Evolutionary conservation across 2,329 filamentous ascomycete species (phyloP), one percentile per base, ranked within the genome.

Genomic region (Alternaria consortialis): DNA sequence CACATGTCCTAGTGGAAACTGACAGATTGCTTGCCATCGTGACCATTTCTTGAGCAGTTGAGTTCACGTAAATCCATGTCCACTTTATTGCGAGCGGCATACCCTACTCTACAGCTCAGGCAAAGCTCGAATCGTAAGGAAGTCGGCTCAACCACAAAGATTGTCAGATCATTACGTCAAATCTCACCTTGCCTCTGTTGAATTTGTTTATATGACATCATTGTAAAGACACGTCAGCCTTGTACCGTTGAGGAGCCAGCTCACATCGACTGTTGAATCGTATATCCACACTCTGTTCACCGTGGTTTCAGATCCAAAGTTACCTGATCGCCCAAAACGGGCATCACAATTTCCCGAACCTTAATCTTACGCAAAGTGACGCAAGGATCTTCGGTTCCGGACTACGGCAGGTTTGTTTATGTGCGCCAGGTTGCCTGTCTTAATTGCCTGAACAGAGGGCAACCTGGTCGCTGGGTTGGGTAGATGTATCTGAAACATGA

Each of bases 401-500:
- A 39, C 20, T 32, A 7, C 46, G 29, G 11, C 31, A 36, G 31
- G 25, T 56, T 46, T 39, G 29, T 39, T 39, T 29, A 27, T 48
- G 43, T 52, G 34, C 27, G 40, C 53, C 27, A 51, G 34, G 20
- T 50, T 50, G 46, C 46, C 34, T 25, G 46, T 27, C 47, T 40
- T 46, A 20, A 23, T 25, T 34, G 36, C 32, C 25, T 52, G 13
- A 15, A n/a, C 13, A 51, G 23, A 53, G 8, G 39, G 32, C 51
- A 20, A 53, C 58, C 58, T 44, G 46, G 58, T 47, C 25, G 32
- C 32, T 42, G 47, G 32, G 39, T 29, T 46, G 25, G 9, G 20
- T 47, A 11, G 7, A 52, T 36, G 29, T 55, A 48, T 60, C 53
- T 60, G 58, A 60, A 57, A 57, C 58, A 37, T 37, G 46, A 34